Conservation (phyloP, 257 asterid species). For the Leptodermis oblonga region DNA sequence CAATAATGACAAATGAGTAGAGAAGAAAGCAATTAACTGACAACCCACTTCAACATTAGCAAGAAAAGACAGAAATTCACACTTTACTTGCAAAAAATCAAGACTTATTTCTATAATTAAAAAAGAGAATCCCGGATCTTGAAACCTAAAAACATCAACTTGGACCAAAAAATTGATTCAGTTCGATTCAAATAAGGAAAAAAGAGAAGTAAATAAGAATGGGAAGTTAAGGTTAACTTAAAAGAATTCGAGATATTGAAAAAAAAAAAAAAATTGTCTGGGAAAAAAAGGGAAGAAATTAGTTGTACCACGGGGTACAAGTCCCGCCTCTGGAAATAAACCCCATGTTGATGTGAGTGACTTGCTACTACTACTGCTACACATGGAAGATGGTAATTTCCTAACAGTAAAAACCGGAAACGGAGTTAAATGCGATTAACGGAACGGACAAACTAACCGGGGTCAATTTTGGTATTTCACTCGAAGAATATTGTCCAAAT, state of each 20-base stretch:
- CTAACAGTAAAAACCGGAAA: not conserved
- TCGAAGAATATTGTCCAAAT: too few species aligned
- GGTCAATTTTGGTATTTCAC: not conserved
- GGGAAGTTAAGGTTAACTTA: not conserved
- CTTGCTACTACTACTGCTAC: not conserved
- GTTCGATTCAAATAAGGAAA: conserved; percentile 2
- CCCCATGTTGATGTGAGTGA: not conserved
- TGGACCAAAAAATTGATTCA: not conserved
- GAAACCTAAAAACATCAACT: conserved; percentile 5
- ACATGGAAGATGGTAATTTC: not conserved
- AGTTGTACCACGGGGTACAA: conserved; percentile 10
- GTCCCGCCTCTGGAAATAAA: conserved; percentile 6
- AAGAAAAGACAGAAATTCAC: not conserved
- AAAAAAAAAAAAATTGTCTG: not conserved
- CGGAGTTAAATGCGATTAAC: not conserved
- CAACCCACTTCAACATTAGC: conserved; percentile 8
- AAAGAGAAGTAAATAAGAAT: not conserved
- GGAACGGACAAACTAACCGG: not conserved
- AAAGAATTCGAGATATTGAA: conserved; percentile 1
- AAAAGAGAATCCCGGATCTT: conserved; percentile 1
- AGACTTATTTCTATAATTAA: not conserved
- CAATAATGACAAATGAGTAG: not conserved
- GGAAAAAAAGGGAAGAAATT: conserved; percentile 1
- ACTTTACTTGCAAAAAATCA: not conserved
- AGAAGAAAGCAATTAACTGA: not conserved